phyloP scores from a whole-genome alignment of 306 rosid species.

The Luffa acutangula region DNA sequence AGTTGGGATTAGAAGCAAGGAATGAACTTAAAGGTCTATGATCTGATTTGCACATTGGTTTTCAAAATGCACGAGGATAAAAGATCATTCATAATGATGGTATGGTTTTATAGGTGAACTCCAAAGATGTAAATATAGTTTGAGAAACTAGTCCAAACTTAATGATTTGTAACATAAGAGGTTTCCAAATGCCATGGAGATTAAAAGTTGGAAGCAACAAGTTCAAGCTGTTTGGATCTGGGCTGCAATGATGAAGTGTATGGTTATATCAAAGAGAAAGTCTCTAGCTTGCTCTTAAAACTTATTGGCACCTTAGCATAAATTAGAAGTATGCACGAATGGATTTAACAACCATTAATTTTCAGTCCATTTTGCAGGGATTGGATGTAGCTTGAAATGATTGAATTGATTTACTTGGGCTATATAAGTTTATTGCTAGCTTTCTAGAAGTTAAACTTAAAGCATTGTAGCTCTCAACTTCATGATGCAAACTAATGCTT shows the following conservation, averaged over 20 bases:
- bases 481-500: not conserved
- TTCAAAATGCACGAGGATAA: not conserved
- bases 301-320: not conserved
- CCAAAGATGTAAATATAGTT: not conserved
- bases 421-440: not conserved
- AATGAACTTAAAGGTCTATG: not conserved
- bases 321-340: not conserved
- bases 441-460: not conserved
- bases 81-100: not conserved
- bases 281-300: not conserved
- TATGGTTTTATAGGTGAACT: not conserved
- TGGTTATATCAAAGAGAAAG: not conserved
- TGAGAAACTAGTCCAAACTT: not conserved
- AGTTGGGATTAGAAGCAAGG: not conserved
- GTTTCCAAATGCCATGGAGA: not conserved
- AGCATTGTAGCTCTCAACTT: not conserved
- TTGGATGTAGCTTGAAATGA: not conserved
- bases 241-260: not conserved
- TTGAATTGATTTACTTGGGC: not conserved
- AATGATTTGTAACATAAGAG: not conserved
- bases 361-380: rapidly evolving
- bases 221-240: not conserved
- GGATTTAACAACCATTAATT: not conserved
- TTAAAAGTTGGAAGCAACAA: not conserved
- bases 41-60: not conserved